Percentiles rank a stretch among this genome's conserved stretches.
phyloP scores from a whole-genome alignment of 768 basidiomycete species.

The Pleurotus giganteus region DNA sequence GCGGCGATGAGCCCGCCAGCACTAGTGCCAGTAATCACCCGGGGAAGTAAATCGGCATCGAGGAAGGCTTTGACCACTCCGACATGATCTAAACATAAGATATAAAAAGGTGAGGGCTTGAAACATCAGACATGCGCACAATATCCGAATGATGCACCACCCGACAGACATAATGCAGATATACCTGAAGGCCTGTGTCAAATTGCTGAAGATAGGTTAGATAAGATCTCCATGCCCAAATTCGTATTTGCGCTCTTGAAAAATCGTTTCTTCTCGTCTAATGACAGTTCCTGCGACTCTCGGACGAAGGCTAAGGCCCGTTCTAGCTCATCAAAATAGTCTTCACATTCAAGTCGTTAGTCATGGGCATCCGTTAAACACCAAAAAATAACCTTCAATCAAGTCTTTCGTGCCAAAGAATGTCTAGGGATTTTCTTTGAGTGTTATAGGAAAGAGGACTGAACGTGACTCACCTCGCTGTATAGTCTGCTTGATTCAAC shows the following conservation, averaged over 20 bases:
- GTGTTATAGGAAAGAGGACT: constrained; percentile 8
- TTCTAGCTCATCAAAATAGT: constrained; percentile 79
- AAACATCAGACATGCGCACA: constrained; percentile 60
- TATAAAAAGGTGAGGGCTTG: background rate
- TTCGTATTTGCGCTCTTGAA: constrained; percentile 89
- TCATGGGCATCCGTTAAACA: background rate
- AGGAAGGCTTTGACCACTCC: constrained; percentile 93
- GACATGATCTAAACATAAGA: constrained; percentile 60
- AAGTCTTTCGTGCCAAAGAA: constrained; percentile 89
- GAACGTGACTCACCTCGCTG: constrained; percentile 71
- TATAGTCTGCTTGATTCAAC: constrained; percentile 82
- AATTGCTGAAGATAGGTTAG: background rate
- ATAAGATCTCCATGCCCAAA: constrained; percentile 46
- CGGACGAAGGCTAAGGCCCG: constrained; percentile 74
- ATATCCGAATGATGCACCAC: constrained; percentile 93
- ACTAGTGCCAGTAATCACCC: constrained; percentile 92
- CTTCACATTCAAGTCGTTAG: constrained; percentile 35
- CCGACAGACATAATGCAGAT: constrained; percentile 92
- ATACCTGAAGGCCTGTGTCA: constrained; percentile 49
- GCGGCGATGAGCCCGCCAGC: constrained; percentile 83
- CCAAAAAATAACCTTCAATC: constrained; percentile 65
- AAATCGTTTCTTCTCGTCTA: constrained; percentile 90
- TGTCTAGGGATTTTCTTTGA: constrained; percentile 49
- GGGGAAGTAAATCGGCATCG: constrained; percentile 80
- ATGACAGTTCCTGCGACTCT: constrained; percentile 64